Conservation (phyloP, 169 alveolate species). For the Plasmodium reichenowi region DNA sequence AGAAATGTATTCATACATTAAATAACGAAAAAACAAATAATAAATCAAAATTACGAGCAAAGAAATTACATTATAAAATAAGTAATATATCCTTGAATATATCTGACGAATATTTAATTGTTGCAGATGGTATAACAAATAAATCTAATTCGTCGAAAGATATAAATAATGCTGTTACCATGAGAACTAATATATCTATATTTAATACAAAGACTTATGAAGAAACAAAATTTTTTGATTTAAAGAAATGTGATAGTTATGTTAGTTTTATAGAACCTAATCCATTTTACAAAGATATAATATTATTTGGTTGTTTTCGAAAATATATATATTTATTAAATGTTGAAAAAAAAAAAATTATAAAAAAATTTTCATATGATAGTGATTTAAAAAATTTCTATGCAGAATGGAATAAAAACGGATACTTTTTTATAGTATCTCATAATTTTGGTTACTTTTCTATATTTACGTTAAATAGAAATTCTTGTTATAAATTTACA, state of each 20-base stretch:
- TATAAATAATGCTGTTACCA: conserved; percentile 57
- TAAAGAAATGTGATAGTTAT: conserved; percentile 72
- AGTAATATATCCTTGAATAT: conserved; percentile 44
- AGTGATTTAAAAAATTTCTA: conserved; percentile 54
- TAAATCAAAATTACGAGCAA: conserved; percentile 55
- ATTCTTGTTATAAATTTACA: conserved; percentile 45
- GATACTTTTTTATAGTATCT: conserved; percentile 41
- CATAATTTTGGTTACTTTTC: conserved; percentile 76
- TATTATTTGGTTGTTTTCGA: conserved; percentile 48
- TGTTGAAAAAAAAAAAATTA: conserved; percentile 48
- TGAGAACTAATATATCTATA: conserved; percentile 63
- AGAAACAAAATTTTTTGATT: conserved; percentile 55
- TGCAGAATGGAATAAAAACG: conserved; percentile 67
- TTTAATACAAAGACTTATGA: conserved; percentile 35
- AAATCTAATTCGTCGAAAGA: conserved; percentile 61
- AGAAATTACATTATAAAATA: conserved; percentile 61
- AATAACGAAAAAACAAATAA: conserved; percentile 42
- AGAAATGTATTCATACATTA: conserved; percentile 1
- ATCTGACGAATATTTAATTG: conserved; percentile 63
- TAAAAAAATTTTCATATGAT: conserved; percentile 74
- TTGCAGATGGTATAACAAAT: conserved; percentile 75
- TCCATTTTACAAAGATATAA: conserved; percentile 45
- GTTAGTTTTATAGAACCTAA: conserved; percentile 68
- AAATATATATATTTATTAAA: conserved; percentile 64
- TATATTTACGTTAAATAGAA: conserved; percentile 40